phyloP scores from a whole-genome alignment of 2,329 filamentous ascomycete species.

The Immersiporthe knoxdaviesiana region DNA sequence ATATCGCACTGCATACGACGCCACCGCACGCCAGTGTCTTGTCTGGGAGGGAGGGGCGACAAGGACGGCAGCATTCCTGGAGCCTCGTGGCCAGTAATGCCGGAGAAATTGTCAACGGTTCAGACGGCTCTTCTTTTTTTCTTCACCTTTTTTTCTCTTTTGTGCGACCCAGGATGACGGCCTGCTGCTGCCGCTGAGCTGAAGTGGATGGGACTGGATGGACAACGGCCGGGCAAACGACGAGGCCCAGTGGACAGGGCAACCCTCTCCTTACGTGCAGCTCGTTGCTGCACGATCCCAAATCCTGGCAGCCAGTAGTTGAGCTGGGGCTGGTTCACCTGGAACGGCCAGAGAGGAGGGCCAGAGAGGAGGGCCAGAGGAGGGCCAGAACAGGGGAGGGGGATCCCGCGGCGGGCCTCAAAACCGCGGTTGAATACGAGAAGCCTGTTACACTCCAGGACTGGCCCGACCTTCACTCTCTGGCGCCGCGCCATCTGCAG shows the following conservation, averaged over 20 bases:
- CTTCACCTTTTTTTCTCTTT: background rate
- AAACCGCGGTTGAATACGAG: slow-evolving; percentile 9
- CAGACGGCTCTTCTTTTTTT: background rate
- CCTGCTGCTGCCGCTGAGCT: background rate
- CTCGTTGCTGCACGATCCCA: slow-evolving; percentile 9
- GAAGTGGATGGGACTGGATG: no score
- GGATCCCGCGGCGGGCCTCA: slow-evolving; percentile 12
- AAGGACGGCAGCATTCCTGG: background rate
- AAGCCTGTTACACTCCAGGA: background rate
- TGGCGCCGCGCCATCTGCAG: background rate
- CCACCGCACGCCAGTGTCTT: background rate
- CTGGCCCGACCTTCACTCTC: background rate
- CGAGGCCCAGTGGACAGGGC: background rate
- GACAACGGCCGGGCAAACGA: background rate
- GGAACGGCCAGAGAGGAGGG: background rate
- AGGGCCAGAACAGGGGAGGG: slow-evolving; percentile 7
- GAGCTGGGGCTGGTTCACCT: background rate
- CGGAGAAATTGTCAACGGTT: background rate
- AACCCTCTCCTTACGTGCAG: slow-evolving; percentile 6
- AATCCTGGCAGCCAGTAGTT: slow-evolving; percentile 2
- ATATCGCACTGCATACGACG: background rate
- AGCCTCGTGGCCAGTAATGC: background rate
- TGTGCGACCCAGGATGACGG: background rate
- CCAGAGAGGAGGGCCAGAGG: no score
- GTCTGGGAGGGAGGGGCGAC: background rate